Conservation (phyloP, 1,139 yeast species). For the Petasospora fabianii region DNA sequence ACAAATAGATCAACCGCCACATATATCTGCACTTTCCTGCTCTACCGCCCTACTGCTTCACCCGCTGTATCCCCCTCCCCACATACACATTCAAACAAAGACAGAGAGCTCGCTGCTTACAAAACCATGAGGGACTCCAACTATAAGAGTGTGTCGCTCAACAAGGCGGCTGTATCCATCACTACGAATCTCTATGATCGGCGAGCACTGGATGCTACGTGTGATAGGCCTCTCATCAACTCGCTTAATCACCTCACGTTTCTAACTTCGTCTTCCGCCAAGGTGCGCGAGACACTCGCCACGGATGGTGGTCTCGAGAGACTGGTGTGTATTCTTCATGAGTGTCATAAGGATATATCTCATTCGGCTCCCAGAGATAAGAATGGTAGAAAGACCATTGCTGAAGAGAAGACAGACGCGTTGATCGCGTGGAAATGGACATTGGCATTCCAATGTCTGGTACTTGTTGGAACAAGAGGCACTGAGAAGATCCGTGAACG, state of each 20-base stretch:
- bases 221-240: constrained; percentile 86
- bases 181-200: constrained; percentile 87
- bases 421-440: constrained; percentile 96
- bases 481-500: constrained; percentile 80
- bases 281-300: constrained; percentile 86
- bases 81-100: not conserved
- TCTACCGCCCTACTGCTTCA: too few relatives aligned
- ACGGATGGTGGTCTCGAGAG: constrained; percentile 92
- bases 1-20: too few relatives aligned
- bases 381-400: constrained; percentile 23
- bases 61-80: not conserved
- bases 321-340: constrained; percentile 78
- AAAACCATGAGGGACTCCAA: constrained; percentile 92
- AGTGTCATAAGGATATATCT: constrained; percentile 41
- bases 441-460: constrained; percentile 86
- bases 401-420: constrained; percentile 37
- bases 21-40: too few relatives aligned
- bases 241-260: constrained; percentile 87
- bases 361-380: constrained; percentile 1
- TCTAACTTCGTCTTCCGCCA: constrained; percentile 78
- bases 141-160: constrained; percentile 70
- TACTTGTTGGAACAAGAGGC: constrained; percentile 89
- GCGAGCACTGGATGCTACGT: constrained; percentile 86
- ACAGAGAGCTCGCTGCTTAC: not conserved
- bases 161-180: constrained; percentile 87